Evolutionary conservation across 495 filamentous ascomycete genomes (phyloP), one percentile per base, ranked within the genome.

Genomic region (Daldinia caldariorum): DNA sequence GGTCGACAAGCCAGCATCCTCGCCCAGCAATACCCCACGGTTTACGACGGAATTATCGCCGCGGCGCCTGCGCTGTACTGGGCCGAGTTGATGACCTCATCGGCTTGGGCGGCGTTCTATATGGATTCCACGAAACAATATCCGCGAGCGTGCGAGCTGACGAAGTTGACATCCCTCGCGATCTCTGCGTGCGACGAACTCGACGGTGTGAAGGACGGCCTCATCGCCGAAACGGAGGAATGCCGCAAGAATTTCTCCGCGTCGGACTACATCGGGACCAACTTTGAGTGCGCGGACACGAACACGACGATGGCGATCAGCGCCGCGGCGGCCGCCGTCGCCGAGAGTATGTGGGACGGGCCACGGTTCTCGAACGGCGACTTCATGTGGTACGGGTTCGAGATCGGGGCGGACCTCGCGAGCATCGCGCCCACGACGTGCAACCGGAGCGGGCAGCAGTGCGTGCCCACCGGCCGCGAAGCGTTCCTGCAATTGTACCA

Each of bases 71-170:
- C 0, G 9, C 18, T 47, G 16, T 47, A 18, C 43, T 47, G 43
- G 43, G 43, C 43, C 9, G 43, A 47, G 2, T 10, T 47, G 18
- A 47, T 47, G 43, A 47, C 43, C 7, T 8, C 3, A 1, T 47
- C 43, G 43, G 43, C 18, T 10, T 47, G 43, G 43, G n/a, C 43
- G 9, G 43, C 43, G 18, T 47, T 47, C 18, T 47, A 47, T 10
- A 47, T 47, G 43, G 43, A 47, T 16, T 47, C 18, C 18, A 47
- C 43, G 16, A 47, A 47, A 7, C 43, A 47, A 47, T 47, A 47
- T 20, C 43, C 43, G 43, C 43, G 18, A 9, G 0, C n/a, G 9
- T 47, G 43, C 43, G 43, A 47, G 16, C 9, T 47, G 2, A 47
- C 43, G 10, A 22, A 20, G 43, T 47, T 47, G 13, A 47, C 43